Evolutionary conservation across 169 alveolate species (phyloP).

Genomic region (Amoebophrya sp.): DNA sequence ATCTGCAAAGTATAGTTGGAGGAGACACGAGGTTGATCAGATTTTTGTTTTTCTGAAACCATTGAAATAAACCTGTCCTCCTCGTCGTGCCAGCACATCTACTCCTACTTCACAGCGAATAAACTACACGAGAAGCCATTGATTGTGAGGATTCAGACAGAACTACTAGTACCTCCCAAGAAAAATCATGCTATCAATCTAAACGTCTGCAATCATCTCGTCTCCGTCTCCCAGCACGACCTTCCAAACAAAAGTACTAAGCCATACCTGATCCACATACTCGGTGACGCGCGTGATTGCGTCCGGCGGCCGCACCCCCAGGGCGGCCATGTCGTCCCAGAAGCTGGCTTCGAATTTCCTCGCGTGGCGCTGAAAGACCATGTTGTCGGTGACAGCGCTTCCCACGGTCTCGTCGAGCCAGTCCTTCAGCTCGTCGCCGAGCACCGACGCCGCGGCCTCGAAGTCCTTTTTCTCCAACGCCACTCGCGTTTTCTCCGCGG

Average conservation of each 20-base stretch:
- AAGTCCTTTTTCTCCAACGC: not conserved
- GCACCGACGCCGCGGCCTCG: not conserved
- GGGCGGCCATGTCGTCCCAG: slow-evolving; percentile 37
- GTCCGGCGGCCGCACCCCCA: slow-evolving; percentile 46
- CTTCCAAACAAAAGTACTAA: no score
- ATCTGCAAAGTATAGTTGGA: no score
- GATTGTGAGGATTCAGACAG: not conserved
- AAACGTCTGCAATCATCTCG: no score
- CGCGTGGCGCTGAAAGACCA: slow-evolving; percentile 33
- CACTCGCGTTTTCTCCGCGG: not conserved
- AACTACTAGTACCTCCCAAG: no score
- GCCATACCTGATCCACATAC: slow-evolving; percentile 20
- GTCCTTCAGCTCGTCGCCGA: slow-evolving; percentile 29
- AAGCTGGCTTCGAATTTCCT: slow-evolving; percentile 45
- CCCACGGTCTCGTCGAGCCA: slow-evolving; percentile 36
- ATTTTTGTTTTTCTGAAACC: no score
- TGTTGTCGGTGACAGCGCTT: slow-evolving; percentile 15
- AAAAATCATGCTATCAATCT: no score
- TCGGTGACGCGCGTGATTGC: slow-evolving; percentile 49
- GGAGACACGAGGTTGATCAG: no score
- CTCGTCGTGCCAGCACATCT: no score
- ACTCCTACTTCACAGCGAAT: no score
- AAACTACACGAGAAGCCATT: no score
- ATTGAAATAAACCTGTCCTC: no score
- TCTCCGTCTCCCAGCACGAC: no score